Base-by-base conservation (phyloP, 116 monocot genomes). In the Thalassia testudinum region DNA sequence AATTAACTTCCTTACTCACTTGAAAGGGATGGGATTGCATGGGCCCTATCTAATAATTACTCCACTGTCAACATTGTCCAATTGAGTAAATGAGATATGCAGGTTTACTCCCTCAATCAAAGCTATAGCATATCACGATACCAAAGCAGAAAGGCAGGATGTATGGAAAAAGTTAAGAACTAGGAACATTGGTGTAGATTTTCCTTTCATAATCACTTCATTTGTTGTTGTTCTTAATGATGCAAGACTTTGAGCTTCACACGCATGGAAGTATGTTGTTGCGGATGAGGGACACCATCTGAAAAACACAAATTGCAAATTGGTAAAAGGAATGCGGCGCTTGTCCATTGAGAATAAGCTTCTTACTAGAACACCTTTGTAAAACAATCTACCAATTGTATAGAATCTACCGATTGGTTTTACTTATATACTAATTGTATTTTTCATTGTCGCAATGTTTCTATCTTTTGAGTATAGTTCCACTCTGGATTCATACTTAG, bases 251-350 rank as follows among this genome's bases (percentile, higher is more conserved):
- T 62, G 87, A 27, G 49, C 73, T 67, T 40, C 58, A 0, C 76
- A 81, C 69, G 75, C 61, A 51, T 95, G 93, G 93, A 95, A 95
- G 60, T 87, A 87, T 74, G 81, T 88, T 65, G 73, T 95, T 52
- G 81, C 87, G 13, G 93, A 95, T 56, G 93, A 95, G 87, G 93
- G 93, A 18, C 93, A 93, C 65, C 77, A 87, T 0, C 43, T 93
- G 56, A 93, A 93, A 66, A 93, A 93, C 67, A 69, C 66, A 30
- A 93, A 93, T 21, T 87, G 93, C 61, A 15, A 67, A 13, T 45
- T 93, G 55, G 45, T 93, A 47, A 75, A 57, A 56, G 75, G 80
- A 53, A 37, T 93, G 12, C 78, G 72, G 49, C 80, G 78, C 27
- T 50, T 93, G 60, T 76, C 80, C 52, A 87, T 87, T 44, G 93